phyloP scores from a whole-genome alignment of 495 filamentous ascomycete genomes.

The Penicillium waksmanii region DNA sequence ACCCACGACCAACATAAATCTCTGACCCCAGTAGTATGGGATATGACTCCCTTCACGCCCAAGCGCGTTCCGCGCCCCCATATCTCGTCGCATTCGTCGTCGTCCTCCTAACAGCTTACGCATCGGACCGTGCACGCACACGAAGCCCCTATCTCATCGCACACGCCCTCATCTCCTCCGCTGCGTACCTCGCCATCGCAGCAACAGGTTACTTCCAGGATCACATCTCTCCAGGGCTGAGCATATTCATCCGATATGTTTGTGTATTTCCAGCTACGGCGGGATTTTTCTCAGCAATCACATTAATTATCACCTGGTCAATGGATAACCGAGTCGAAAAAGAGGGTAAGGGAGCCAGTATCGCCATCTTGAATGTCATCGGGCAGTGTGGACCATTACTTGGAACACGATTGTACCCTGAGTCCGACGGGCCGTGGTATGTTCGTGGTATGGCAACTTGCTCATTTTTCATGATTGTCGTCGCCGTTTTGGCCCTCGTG shows the following conservation, averaged over 20 bases:
- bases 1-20: not conserved
- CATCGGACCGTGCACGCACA: conserved; percentile 52
- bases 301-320: conserved; percentile 67
- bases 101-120: conserved; percentile 51
- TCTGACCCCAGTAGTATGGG: conserved; percentile 38
- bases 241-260: conserved; percentile 54
- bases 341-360: conserved; percentile 58
- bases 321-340: conserved; percentile 64
- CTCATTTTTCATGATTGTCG: conserved; percentile 59
- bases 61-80: conserved; percentile 61
- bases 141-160: conserved; percentile 55
- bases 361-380: conserved; percentile 61
- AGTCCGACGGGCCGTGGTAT: conserved; percentile 60
- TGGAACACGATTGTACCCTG: conserved; percentile 63
- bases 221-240: conserved; percentile 28
- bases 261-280: conserved; percentile 60
- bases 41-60: conserved; percentile 48
- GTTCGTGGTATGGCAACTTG: conserved; percentile 61
- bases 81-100: conserved; percentile 58
- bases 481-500: conserved; percentile 47
- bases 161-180: conserved; percentile 58
- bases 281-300: conserved; percentile 66
- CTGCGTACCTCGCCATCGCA: conserved; percentile 63
- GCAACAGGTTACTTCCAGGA: conserved; percentile 43
- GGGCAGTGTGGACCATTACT: conserved; percentile 67